phyloP scores from a whole-genome alignment of 805 yeast genomes.

The Yarrowia porcina region DNA sequence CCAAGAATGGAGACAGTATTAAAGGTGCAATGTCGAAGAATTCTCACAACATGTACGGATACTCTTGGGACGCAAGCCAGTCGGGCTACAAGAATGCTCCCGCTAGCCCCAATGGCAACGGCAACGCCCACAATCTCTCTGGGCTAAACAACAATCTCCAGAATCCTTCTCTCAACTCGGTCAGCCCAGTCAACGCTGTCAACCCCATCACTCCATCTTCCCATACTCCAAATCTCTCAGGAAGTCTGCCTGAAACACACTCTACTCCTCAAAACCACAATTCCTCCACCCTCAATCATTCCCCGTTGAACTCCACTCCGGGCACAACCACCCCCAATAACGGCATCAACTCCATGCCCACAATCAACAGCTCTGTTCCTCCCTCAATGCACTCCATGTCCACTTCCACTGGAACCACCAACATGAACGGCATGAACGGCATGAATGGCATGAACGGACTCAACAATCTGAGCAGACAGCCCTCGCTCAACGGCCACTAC shows the following conservation, averaged over 20 bases:
- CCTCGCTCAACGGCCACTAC: slow-evolving; percentile 3
- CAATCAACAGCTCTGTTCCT: slow-evolving; percentile 22
- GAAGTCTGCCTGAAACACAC: neutral
- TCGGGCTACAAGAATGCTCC: slow-evolving; percentile 15
- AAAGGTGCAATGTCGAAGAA: slow-evolving; percentile 23
- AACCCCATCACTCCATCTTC: neutral
- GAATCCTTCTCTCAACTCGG: neutral
- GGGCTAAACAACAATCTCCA: slow-evolving; percentile 6
- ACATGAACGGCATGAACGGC: neutral
- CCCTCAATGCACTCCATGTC: slow-evolving; percentile 24
- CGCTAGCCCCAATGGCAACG: slow-evolving; percentile 12
- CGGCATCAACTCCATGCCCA: slow-evolving; percentile 12
- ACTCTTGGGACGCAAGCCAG: slow-evolving; percentile 19
- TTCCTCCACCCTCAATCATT: slow-evolving; percentile 1
- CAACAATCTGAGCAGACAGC: neutral
- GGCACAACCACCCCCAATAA: slow-evolving; percentile 10
- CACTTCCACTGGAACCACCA: neutral
- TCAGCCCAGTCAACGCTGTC: neutral
- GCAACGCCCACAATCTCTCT: neutral
- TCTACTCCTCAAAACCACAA: slow-evolving; percentile 6
- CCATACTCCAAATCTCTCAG: neutral
- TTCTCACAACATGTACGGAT: slow-evolving; percentile 20
- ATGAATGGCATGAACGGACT: neutral
- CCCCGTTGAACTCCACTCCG: slow-evolving; percentile 13
- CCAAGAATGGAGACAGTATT: slow-evolving; percentile 21